These are phyloP conservation scores for Stagonosporopsis vannaccii DNA, from an alignment of 2,329 filamentous ascomycete genomes.

Conservation along the genomic window DNA sequence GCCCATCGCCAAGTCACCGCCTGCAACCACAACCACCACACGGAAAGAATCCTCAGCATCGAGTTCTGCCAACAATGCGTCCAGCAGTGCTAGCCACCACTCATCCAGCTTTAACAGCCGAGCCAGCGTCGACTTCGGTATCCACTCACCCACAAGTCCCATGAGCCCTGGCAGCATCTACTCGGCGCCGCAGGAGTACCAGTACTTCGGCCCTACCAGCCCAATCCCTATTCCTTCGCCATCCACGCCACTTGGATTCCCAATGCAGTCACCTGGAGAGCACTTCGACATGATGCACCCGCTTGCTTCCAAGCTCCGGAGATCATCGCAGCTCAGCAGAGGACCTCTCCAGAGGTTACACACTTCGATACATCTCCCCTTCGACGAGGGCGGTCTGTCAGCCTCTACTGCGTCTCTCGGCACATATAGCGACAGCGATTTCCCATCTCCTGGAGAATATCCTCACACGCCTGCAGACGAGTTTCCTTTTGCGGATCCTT, in stretches of 20 bases:
- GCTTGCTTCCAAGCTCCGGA: constrained; percentile 47
- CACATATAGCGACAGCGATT: constrained; percentile 58
- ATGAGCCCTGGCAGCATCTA: constrained; percentile 44
- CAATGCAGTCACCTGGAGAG: constrained; percentile 46
- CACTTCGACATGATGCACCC: constrained; percentile 48
- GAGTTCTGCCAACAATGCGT: constrained; percentile 24
- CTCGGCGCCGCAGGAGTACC: constrained; percentile 47
- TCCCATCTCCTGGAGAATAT: constrained; percentile 56
- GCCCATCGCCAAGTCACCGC: constrained; percentile 61
- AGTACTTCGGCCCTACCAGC: constrained; percentile 47
- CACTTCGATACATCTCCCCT: constrained; percentile 51
- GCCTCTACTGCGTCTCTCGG: constrained; percentile 56
- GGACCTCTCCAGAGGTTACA: constrained; percentile 54
- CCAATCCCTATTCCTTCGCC: constrained; percentile 51
- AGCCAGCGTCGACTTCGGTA: constrained; percentile 45
- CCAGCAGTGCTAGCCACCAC: constrained; percentile 33
- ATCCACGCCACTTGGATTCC: constrained; percentile 47
- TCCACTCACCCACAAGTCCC: constrained; percentile 45
- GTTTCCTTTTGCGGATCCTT: constrained; percentile 50
- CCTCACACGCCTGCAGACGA: constrained; percentile 57
- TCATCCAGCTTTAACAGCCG: constrained; percentile 38
- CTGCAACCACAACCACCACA: constrained; percentile 32
- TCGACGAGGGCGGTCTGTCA: constrained; percentile 53
- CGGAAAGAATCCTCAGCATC: constrained; percentile 40
- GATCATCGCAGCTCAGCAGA: constrained; percentile 46